Evolutionary conservation across 768 basidiomycete genomes (phyloP).

Genomic region (Suillus subluteus): DNA sequence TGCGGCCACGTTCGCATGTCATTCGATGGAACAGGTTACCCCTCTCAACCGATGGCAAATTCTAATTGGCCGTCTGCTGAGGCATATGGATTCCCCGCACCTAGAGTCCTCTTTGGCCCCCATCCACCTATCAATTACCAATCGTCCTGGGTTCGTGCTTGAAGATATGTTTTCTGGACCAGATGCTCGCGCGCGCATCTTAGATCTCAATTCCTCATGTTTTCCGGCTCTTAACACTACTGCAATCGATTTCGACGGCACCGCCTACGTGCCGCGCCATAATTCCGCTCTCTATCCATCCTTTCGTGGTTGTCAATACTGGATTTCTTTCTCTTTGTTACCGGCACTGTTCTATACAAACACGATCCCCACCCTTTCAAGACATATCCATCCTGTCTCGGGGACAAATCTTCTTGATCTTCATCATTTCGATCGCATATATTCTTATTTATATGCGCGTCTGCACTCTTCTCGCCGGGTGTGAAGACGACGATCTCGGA

Average conservation of each 20-base stretch:
- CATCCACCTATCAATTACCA: constrained; percentile 48
- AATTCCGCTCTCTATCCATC: constrained; percentile 44
- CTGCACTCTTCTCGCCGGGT: constrained; percentile 15
- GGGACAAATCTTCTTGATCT: constrained; percentile 37
- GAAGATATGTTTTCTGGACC: constrained; percentile 28
- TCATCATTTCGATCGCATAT: constrained; percentile 34
- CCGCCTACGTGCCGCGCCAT: constrained; percentile 39
- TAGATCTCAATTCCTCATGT: constrained; percentile 33
- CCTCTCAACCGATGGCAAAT: constrained; percentile 40
- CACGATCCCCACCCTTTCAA: constrained; percentile 38
- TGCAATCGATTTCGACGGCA: constrained; percentile 35
- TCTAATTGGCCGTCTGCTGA: constrained; percentile 50
- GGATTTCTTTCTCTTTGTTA: constrained; percentile 30
- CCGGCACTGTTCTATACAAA: constrained; percentile 26
- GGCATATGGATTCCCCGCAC: constrained; percentile 43
- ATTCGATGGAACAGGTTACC: constrained; percentile 44
- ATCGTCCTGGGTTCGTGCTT: constrained; percentile 54
- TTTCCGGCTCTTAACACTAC: constrained; percentile 29
- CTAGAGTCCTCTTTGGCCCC: constrained; percentile 48
- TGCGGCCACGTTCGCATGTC: constrained; percentile 50
- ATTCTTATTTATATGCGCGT: constrained; percentile 33
- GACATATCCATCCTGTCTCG: constrained; percentile 72
- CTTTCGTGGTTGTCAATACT: constrained; percentile 41
- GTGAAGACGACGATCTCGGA: constrained; percentile 35
- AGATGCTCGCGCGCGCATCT: constrained; percentile 18